Evolutionary conservation across 2,329 filamentous ascomycete species (phyloP).

Genomic region (Penicillium sp.): DNA sequence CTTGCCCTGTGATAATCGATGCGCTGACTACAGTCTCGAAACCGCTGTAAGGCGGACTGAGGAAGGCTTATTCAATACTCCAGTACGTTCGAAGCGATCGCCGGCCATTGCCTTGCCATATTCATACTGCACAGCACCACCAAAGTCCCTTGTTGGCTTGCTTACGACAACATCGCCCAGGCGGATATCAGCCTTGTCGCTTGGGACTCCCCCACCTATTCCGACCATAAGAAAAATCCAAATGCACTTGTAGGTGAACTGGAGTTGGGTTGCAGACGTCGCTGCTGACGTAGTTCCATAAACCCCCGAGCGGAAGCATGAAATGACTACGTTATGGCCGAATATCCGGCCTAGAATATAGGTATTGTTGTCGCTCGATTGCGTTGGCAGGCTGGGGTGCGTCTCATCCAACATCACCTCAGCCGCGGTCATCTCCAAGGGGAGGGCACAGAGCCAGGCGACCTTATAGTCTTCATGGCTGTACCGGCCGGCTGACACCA

Average conservation of each 20-base stretch:
- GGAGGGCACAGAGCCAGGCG: slow-evolving; percentile 25
- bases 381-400: not conserved
- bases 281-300: not conserved
- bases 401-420: slow-evolving; percentile 22
- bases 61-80: not conserved
- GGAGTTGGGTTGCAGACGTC: not conserved
- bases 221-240: slow-evolving; percentile 20
- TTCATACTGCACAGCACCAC: not conserved
- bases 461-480: slow-evolving; percentile 19
- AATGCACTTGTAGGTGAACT: not conserved
- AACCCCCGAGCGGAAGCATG: slow-evolving; percentile 17
- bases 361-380: slow-evolving; percentile 13
- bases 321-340: slow-evolving; percentile 26
- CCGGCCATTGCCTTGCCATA: slow-evolving; percentile 1
- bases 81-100: not conserved
- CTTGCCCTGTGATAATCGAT: not conserved
- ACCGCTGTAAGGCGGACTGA: not conserved
- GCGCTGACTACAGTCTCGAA: not conserved
- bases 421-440: slow-evolving; percentile 23
- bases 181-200: not conserved
- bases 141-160: not conserved
- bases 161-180: slow-evolving; percentile 1
- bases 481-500: no score
- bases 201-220: slow-evolving; percentile 22
- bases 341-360: slow-evolving; percentile 26